These are phyloP conservation scores for Fusarium sp. DNA, from an alignment of 2,329 filamentous ascomycete genomes.

Conservation along the genomic window DNA sequence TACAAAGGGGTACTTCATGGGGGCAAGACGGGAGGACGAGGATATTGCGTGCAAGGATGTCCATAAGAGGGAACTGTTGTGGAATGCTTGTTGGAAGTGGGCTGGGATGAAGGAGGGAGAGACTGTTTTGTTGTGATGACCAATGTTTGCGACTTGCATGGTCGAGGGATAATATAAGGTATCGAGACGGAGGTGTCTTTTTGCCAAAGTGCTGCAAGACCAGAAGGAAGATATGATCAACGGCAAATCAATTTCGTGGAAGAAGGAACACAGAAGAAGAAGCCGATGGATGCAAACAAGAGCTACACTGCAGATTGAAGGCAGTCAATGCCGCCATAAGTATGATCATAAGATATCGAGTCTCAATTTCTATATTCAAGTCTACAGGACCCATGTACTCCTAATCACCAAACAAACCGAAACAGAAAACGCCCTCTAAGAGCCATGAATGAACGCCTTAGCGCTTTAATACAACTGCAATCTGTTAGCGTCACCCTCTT, in stretches of 20 bases:
- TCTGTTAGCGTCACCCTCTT: not conserved
- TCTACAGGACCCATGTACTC: not conserved
- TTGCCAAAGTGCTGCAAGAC: not conserved
- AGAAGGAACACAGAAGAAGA: not conserved
- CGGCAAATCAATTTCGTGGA: not conserved
- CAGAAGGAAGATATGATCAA: not conserved
- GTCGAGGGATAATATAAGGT: not conserved
- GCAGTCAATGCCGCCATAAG: no score
- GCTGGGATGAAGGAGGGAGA: conserved; percentile 7
- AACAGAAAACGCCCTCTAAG: not conserved
- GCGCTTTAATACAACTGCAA: conserved; percentile 26
- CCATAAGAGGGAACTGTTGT: not conserved
- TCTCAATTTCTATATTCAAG: not conserved
- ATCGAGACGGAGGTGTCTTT: not conserved
- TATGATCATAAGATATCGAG: not conserved
- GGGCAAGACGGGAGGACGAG: not conserved
- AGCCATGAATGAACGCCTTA: not conserved
- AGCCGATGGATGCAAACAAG: no score
- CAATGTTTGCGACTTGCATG: not conserved
- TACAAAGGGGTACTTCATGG: conserved; percentile 17
- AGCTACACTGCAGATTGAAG: no score
- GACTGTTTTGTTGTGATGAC: conserved; percentile 3
- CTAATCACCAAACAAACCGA: not conserved
- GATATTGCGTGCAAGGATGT: conserved; percentile 1
- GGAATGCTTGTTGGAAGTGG: conserved; percentile 36